A percentile compares a stretch with the other conserved stretches of the same genome.
These are phyloP conservation scores for Chaetothyriales sp. DNA, from an alignment of 2,329 filamentous ascomycete species.

Conservation along the genomic window DNA sequence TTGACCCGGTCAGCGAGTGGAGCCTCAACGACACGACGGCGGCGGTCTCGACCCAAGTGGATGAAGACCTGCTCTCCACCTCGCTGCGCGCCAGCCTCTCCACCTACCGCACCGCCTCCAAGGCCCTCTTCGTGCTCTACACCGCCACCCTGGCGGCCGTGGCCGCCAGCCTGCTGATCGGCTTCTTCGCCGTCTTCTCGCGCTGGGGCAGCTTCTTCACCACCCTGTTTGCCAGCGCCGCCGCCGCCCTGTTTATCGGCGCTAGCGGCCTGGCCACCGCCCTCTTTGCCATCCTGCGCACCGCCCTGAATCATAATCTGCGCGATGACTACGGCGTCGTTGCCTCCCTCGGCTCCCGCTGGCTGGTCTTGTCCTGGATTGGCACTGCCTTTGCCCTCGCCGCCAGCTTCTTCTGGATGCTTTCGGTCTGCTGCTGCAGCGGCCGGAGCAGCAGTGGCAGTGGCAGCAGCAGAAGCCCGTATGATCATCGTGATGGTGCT, in stretches of 20 bases:
- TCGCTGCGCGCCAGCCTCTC: constrained; percentile 53
- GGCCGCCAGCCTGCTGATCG: constrained; percentile 56
- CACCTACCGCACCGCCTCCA: constrained; percentile 56
- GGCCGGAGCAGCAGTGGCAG: constrained; percentile 33
- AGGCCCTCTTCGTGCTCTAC: constrained; percentile 74
- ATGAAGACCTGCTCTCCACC: constrained; percentile 52
- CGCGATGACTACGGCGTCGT: constrained; percentile 54
- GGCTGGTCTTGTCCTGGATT: constrained; percentile 63
- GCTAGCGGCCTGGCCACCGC: constrained; percentile 61
- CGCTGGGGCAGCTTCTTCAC: constrained; percentile 69
- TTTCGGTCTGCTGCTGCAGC: constrained; percentile 82
- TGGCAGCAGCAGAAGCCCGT: constrained; percentile 21
- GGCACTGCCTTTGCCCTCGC: constrained; percentile 60
- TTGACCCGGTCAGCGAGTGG: constrained; percentile 53
- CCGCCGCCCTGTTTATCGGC: constrained; percentile 44
- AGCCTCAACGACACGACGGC: constrained; percentile 41
- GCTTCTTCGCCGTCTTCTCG: constrained; percentile 69
- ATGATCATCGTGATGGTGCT: constrained; percentile 18
- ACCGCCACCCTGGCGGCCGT: constrained; percentile 57
- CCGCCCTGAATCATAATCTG: constrained; percentile 50
- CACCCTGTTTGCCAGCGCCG: constrained; percentile 53
- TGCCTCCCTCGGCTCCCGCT: constrained; percentile 50
- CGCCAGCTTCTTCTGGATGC: constrained; percentile 76
- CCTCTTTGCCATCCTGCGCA: constrained; percentile 54
- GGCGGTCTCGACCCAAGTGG: constrained; percentile 32